A percentile compares a stretch with the other conserved stretches of the same genome.
phyloP scores from a whole-genome alignment of 129 eudicot genomes.

The Helichrysum umbraculigerum region DNA sequence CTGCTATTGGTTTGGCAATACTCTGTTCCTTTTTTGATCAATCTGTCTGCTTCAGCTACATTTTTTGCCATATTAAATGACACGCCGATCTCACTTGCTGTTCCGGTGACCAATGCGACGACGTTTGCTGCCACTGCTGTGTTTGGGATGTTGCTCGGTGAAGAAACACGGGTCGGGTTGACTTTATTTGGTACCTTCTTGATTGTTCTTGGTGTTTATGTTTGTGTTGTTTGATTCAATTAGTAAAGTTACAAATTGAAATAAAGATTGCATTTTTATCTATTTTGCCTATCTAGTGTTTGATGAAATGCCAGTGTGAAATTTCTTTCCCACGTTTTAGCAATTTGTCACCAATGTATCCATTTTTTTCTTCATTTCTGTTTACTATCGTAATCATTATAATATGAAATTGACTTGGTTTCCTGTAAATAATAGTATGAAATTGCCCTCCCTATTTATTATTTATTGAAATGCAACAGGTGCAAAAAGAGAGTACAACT shows the following conservation, averaged over 20 bases:
- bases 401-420: not conserved
- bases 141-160: conserved; percentile 78
- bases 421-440: not conserved
- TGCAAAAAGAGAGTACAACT: conserved; percentile 19
- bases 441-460: not conserved
- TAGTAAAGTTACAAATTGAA: not conserved
- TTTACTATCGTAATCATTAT: not conserved
- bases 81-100: conserved; percentile 82
- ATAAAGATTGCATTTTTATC: conserved; percentile 14
- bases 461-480: conserved; percentile 15
- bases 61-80: conserved; percentile 68
- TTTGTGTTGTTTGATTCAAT: conserved; percentile 56
- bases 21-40: conserved; percentile 70
- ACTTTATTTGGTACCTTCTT: conserved; percentile 79
- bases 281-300: conserved; percentile 12
- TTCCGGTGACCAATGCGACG: conserved; percentile 96
- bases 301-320: conserved; percentile 17
- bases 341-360: not conserved
- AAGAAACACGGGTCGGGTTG: conserved; percentile 57
- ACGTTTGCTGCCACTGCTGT: conserved; percentile 98
- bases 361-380: not conserved
- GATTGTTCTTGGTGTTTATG: conserved; percentile 79
- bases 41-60: conserved; percentile 82
- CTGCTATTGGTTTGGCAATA: conserved; percentile 85
- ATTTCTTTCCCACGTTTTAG: not conserved